Evolutionary conservation across 805 yeast genomes (phyloP), one percentile per base, ranked within the genome.

Genomic region (Kuraishia molischiana): DNA sequence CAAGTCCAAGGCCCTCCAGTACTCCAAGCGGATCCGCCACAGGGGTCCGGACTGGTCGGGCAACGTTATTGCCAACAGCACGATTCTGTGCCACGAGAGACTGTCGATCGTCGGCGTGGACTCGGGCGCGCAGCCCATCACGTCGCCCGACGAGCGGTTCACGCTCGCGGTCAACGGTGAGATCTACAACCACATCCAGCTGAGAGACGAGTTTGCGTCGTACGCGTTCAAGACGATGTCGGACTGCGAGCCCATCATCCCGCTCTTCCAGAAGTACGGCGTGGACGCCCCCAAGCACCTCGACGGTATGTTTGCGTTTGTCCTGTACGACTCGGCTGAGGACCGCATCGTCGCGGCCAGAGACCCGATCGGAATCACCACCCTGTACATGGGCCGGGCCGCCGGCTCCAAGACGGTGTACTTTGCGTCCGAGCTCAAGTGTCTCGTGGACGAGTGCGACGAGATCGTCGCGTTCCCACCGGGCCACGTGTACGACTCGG

Each of bases 1-100:
- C 73, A 90, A 89, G 64, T 74, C 79, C 45, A 79, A 79, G 57
- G 97, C 97, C 33, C 71, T 92, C 44, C 94, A 85, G 60, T 72
- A 85, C 59, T 74, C 97, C 44, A 90, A 86, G 64, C 77, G 89
- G 65, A 82, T 90, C 60, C 80, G 99, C 68, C 99, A 92, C 66
- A 81, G 99, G 66, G 99, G 99, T 55, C 99, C 99, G 49, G 99
- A 92, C 66, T 92, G 99, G 99, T 74, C 87, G 29, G 98, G 98
- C 55, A 87, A 86, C 77, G 59, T 72, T 47, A 66, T 74, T 47
- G 77, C 79, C 57, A 85, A 85, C 79, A 60, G 68, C 47, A 85
- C 97, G 35, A 79, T 92, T 48, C 64, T 92, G 49, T 79, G 84
- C 51, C 98, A 92, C 61, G 98, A 92, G 70, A 85, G 98, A 70